Evolutionary conservation across 2,329 filamentous ascomycete species (phyloP), one percentile per base, ranked within the genome.

Genomic region (Fusarium albosuccineum): DNA sequence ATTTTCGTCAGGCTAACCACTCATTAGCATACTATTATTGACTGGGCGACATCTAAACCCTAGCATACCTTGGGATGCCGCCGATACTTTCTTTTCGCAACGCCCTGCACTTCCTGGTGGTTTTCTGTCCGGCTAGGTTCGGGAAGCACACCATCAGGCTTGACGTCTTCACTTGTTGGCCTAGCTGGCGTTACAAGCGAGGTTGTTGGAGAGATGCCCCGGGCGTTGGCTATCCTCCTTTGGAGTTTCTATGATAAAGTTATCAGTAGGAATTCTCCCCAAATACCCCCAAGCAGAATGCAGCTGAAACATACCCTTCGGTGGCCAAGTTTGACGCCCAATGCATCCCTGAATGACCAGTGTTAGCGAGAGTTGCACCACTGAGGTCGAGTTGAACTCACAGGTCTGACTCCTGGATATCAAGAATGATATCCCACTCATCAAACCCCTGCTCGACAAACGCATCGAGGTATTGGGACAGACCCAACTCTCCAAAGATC

Each of bases 361-460:
- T 48, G 62, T 77, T 53, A 77, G 72, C 36, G 53, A 39, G 44
- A 40, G 41, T 36, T 45, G 14, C 17, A 37, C 9, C 29, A 33
- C 3, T 5, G 11, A 17, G 14, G 6, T 14, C 9, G 13, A n/a
- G 34, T 27, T 45, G 11, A 75, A 80, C 89, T 76, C 79, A 93
- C 91, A 96, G 83, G 74, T 96, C 92, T 26, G 91, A 92, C 78
- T 95, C 92, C 63, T 92, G 93, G 55, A 96, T 94, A 74, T 95
- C 92, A 51, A 94, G 83, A 57, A 95, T 89, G 1, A 90, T 94
- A 34, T 93, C 91, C 92, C 92, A 95, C 10, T 89, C 89, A 77
- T 96, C 92, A 77, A 96, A 96, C 4, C 92, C 92, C 78, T 95
- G 92, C 54, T 92, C 88, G 42, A 92, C 76, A 71, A 96, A 92